Evolutionary conservation across 2,329 filamentous ascomycete species (phyloP).

Genomic region (Helminthosporium solani): DNA sequence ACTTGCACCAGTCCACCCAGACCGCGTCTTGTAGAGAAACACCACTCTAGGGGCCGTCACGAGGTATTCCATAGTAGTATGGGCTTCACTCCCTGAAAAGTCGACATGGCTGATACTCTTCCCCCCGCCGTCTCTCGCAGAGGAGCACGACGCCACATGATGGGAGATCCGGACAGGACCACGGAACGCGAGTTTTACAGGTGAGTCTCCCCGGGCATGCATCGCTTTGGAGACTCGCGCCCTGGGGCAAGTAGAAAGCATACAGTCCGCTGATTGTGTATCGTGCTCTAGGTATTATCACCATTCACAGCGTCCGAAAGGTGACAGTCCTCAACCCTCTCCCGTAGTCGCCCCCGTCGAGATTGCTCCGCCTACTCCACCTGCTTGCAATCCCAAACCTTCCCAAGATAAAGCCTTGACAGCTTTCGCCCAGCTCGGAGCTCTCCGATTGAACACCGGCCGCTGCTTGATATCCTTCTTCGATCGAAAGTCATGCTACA

Average conservation of each 20-base stretch:
- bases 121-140: conserved; percentile 11
- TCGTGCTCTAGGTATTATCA: conserved; percentile 31
- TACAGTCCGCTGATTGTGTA: too few species aligned
- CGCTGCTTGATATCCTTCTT: conserved; percentile 43
- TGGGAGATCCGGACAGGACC: conserved; percentile 27
- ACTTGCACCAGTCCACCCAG: not conserved
- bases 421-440: conserved; percentile 42
- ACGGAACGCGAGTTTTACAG: conserved; percentile 41
- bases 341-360: conserved; percentile 15
- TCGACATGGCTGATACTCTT: conserved; percentile 12
- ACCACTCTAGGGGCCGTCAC: not conserved
- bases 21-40: not conserved
- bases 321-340: conserved; percentile 18
- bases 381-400: conserved; percentile 8
- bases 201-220: conserved; percentile 12
- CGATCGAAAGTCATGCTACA: conserved; percentile 40
- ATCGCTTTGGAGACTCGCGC: not conserved
- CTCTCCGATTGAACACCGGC: conserved; percentile 39
- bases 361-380: conserved; percentile 10
- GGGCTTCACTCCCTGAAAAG: not conserved
- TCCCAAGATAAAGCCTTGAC: conserved; percentile 40
- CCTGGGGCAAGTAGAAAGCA: too few species aligned
- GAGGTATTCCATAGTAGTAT: not conserved
- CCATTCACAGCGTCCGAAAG: conserved; percentile 23
- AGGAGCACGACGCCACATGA: conserved; percentile 17